A percentile compares a stretch with the other conserved stretches of the same genome.
Evolutionary conservation across 2,329 filamentous ascomycete genomes (phyloP).

Genomic region (Coniochaeta sp.): DNA sequence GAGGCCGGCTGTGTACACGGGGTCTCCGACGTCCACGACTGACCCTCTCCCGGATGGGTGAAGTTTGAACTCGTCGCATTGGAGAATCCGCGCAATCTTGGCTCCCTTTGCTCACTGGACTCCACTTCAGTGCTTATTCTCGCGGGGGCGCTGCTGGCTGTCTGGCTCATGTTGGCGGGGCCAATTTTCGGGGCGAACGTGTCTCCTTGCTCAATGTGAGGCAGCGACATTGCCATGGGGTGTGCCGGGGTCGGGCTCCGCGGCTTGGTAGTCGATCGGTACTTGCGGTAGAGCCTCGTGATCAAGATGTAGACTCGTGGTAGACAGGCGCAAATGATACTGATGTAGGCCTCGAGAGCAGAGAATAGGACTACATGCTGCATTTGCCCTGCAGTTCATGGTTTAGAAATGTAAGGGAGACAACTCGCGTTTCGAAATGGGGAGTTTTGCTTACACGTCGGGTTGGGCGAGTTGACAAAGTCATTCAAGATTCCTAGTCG

Average conservation of each 20-base stretch:
- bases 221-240: neutral
- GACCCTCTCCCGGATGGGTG: neutral
- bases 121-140: neutral
- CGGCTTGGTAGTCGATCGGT: neutral
- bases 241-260: neutral
- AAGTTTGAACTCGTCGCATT: neutral
- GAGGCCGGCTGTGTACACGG: neutral
- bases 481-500: neutral
- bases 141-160: neutral
- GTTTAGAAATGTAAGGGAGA: neutral
- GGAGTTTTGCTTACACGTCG: slow-evolving; percentile 2
- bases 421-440: neutral
- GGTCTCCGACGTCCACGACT: neutral
- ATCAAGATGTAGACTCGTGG: slow-evolving; percentile 3
- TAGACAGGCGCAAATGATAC: slow-evolving; percentile 2
- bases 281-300: neutral
- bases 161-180: neutral
- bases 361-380: neutral
- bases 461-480: neutral
- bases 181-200: neutral
- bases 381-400: neutral
- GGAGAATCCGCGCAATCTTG: neutral
- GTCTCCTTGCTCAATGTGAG: neutral
- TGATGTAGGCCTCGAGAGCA: neutral
- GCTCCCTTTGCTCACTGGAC: neutral